Evolutionary conservation across 2,329 filamentous ascomycete species (phyloP).

Genomic region (Trichoderma koningiopsis): DNA sequence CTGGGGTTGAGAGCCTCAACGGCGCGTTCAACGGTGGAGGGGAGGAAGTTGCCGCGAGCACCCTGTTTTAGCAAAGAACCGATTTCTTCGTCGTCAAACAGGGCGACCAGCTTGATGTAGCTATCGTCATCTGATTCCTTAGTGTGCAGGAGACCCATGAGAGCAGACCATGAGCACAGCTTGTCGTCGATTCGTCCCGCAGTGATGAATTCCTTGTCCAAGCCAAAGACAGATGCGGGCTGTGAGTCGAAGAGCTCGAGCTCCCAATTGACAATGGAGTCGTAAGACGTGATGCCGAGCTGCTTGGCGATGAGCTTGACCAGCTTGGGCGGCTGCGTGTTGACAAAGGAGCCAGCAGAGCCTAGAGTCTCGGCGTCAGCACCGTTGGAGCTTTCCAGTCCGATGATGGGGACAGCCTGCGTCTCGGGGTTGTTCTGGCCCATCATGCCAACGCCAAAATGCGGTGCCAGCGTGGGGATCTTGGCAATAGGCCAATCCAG

Average conservation of each 20-base stretch:
- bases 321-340: constrained; percentile 81
- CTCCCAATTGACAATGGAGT: constrained; percentile 90
- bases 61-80: constrained; percentile 89
- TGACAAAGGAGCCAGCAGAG: constrained; percentile 70
- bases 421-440: constrained; percentile 80
- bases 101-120: constrained; percentile 86
- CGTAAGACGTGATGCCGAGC: constrained; percentile 71
- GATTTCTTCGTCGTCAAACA: constrained; percentile 97
- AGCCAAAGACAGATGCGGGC: constrained; percentile 77
- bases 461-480: constrained; percentile 88
- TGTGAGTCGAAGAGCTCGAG: constrained; percentile 92
- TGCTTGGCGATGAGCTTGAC: constrained; percentile 80
- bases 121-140: constrained; percentile 58
- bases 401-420: constrained; percentile 91
- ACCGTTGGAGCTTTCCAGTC: constrained; percentile 72
- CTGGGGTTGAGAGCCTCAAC: constrained; percentile 66
- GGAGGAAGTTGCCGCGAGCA: constrained; percentile 85
- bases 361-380: constrained; percentile 52
- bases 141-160: constrained; percentile 74
- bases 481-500: constrained; percentile 92
- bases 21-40: constrained; percentile 76
- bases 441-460: constrained; percentile 80
- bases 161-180: constrained; percentile 90
- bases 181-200: constrained; percentile 96
- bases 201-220: constrained; percentile 93